Base-by-base conservation (phyloP, 257 asterid species). In the Sherardia arvensis region DNA sequence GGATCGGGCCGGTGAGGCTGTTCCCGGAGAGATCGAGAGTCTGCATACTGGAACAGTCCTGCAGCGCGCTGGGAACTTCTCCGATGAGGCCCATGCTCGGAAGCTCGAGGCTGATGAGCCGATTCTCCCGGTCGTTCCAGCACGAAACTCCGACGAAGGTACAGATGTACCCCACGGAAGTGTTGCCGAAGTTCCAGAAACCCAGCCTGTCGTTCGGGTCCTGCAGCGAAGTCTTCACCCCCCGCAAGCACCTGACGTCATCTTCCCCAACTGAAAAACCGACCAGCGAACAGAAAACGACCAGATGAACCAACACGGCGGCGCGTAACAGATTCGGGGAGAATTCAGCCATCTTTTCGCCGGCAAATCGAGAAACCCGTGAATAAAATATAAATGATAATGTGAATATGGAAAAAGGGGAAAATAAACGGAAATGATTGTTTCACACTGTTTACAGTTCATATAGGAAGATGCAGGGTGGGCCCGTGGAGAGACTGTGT, bases 71-170 rank as follows among this genome's bases (percentile, higher is more conserved):
- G 0, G 96, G 90, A 8, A 87, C 71, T 7, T 23, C 70, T 21
- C 96, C 96, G 21, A 68, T 30, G 61, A 90, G 85, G 62, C 70
- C 65, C 74, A 87, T 79, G 25, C 58, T 84, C 12, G 77, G 76
- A 64, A 90, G 90, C 78, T 47, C 53, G 55, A 90, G 76, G 8
- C 78, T 40, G 55, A 78, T 40, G 45, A 90, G 68, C 18, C 96
- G 82, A 49, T 87, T 87, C 56, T 90, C 97, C 0, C 77, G 73
- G 64, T 75, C 78, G 77, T 87, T 85, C 97, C 97, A 90, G 85
- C 97, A 90, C 7, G 75, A 17, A 56, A 80, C 96, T 6, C 96
- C 96, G 17, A 53, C 67, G 69, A 90, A 90, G 10, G 17, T 71
- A 71, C 96, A 90, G 60, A 84, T 73, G 71, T 71, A 84, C 0